These are phyloP conservation scores for Auriscalpium orientale DNA, from an alignment of 768 basidiomycete genomes.

Conservation along the genomic window DNA sequence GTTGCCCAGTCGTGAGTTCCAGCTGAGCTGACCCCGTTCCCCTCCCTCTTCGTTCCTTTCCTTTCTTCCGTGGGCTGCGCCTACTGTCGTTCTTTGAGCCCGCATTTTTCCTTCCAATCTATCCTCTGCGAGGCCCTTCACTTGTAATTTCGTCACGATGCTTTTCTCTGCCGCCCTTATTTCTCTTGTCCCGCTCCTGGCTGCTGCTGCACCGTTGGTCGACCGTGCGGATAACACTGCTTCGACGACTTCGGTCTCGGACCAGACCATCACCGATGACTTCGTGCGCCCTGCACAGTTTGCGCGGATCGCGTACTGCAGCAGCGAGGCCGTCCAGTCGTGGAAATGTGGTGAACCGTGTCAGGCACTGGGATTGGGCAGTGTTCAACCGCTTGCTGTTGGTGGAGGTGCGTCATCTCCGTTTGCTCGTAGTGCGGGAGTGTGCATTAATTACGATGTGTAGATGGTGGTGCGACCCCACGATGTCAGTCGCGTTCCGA, in stretches of 20 bases:
- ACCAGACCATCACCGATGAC: neutral
- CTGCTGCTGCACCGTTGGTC: neutral
- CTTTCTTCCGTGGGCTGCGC: neutral
- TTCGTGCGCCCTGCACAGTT: conserved; percentile 29
- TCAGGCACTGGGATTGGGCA: conserved; percentile 18
- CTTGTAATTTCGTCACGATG: no score
- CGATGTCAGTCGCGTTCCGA: conserved; percentile 17
- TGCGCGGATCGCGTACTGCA: conserved; percentile 31
- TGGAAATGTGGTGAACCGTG: conserved; percentile 31
- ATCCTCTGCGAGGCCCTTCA: no score
- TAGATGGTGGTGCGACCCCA: conserved; percentile 25
- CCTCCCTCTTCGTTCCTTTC: neutral
- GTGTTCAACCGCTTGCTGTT: conserved; percentile 21
- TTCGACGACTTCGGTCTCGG: neutral
- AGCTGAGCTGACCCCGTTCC: neutral
- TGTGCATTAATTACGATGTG: neutral
- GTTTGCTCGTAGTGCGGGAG: neutral
- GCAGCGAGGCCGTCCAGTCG: conserved; percentile 22
- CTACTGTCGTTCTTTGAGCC: neutral
- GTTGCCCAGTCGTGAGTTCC: no score
- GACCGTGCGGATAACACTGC: neutral
- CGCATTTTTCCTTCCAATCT: no score
- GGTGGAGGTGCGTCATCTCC: conserved; percentile 28
- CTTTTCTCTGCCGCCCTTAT: no score
- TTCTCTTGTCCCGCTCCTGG: neutral